A percentile compares a stretch with the other conserved stretches of the same genome.
phyloP scores from a whole-genome alignment of 2,329 filamentous ascomycete genomes.

The Penicillium glabrum region DNA sequence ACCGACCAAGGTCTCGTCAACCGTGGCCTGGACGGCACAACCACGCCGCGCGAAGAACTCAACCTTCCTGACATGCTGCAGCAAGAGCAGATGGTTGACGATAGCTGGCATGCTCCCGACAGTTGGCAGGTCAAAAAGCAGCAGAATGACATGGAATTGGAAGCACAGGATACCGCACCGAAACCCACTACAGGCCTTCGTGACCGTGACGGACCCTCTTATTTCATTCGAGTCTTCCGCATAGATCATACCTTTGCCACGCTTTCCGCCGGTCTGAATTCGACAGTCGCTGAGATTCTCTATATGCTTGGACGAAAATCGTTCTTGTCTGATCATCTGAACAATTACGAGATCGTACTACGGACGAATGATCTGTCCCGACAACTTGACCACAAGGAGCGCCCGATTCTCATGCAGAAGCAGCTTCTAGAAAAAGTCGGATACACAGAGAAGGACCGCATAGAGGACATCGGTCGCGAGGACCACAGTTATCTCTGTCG shows the following conservation, averaged over 20 bases:
- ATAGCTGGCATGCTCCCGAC: slow-evolving; percentile 83
- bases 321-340: slow-evolving; percentile 81
- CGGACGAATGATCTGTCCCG: slow-evolving; percentile 87
- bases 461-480: slow-evolving; percentile 92
- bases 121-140: slow-evolving; percentile 87
- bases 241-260: slow-evolving; percentile 93
- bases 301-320: slow-evolving; percentile 93
- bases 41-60: slow-evolving; percentile 28
- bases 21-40: slow-evolving; percentile 34
- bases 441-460: slow-evolving; percentile 79
- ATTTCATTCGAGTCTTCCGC: slow-evolving; percentile 93
- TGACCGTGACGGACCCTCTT: slow-evolving; percentile 73
- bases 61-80: slow-evolving; percentile 32
- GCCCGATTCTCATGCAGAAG: slow-evolving; percentile 89
- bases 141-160: slow-evolving; percentile 26
- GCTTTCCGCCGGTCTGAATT: slow-evolving; percentile 77
- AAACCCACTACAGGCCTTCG: slow-evolving; percentile 3
- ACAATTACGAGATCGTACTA: slow-evolving; percentile 94
- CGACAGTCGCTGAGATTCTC: slow-evolving; percentile 83
- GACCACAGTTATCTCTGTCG: slow-evolving; percentile 97
- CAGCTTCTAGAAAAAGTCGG: slow-evolving; percentile 85
- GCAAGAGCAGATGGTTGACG: slow-evolving; percentile 49
- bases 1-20: slow-evolving; percentile 67
- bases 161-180: slow-evolving; percentile 4
- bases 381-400: slow-evolving; percentile 74